Evolutionary conservation across 192 early-diverging fungal species (phyloP), one percentile per base, ranked within the genome.

Genomic region (Linnemannia schmuckeri): DNA sequence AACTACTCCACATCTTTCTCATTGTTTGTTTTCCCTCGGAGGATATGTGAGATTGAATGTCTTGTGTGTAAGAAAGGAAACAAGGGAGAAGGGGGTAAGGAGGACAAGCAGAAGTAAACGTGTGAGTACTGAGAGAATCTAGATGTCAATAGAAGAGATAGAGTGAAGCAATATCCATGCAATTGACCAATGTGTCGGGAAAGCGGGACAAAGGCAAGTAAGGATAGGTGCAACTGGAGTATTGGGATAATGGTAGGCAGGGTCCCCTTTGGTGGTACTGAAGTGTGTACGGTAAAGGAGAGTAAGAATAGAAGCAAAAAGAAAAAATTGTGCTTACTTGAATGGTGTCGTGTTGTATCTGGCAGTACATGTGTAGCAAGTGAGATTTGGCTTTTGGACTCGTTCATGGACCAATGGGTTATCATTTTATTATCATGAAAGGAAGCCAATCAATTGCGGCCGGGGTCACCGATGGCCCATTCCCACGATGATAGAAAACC

Each of bases 261-360:
- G 38, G 38, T 41, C 70, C 70, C 35, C 24, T 38, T 20, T 49
- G 47, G 47, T 17, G 49, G 17, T 22, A 37, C 37, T 37, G 37
- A 1, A 52, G 49, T 5, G 18, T 20, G 49, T 52, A 22, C 49
- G 18, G 18, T 52, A 52, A 22, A 22, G 18, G 0, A 24, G 20
- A 40, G 70, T n/a, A 66, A 66, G 61, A 42, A 71, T 42, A 71
- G 70, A 71, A 40, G 37, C 12, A 71, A 71, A 18, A 33, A 41
- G 4, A 38, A 40, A 33, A 22, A 2, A 22, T 38, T 3, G 33
- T 20, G 38, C 4, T 71, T 66, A 30, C 61, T 66, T 66, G 44
- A 46, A 66, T 15, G 13, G 49, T 52, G 18, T 46, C 44, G 44
- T 46, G 44, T 46, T 12, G 44, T 13, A 6, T 44, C 6, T 44